Base-by-base conservation (phyloP, 2,329 filamentous ascomycete genomes). In the Macrophomina phaseolina region DNA sequence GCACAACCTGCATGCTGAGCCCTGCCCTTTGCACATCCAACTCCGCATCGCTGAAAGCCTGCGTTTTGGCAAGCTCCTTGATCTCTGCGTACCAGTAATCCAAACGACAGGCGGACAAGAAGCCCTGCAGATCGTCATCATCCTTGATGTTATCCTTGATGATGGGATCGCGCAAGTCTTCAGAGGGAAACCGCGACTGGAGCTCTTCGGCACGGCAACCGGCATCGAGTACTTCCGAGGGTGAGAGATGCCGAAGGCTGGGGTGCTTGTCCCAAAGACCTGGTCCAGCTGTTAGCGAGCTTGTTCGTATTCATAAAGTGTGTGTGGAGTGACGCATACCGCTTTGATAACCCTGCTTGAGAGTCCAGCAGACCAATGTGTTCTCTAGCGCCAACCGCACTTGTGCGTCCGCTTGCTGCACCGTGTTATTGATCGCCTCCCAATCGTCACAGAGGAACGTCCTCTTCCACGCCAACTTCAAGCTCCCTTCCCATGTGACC, bases 401-500 rank as follows among this genome's bases (percentile, higher is more conserved):
- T 69, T 91, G 85, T 3, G 82, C 80, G 73, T 97, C 93, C 66
- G 88, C 87, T 75, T 91, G 90, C 67, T 90, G 84, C 56, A 90
- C 87, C 0, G 91, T 94, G 70, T 92, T 88, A 74, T 95, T 94
- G 74, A 96, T 86, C 67, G 82, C 83, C 32, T 86, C 82, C 95
- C 95, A 99, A 75, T 97, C 88, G 76, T 97, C 94, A 60, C 89
- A 88, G 70, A 94, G 85, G 73, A 91, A 91, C 68, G 93, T 90
- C 64, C 95, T 88, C 74, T 95, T 90, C 95, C 95, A 99, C 69
- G 98, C 91, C n/a, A 88, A 78, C 68, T 82, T 83, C 61, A 87
- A 80, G 42, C 85, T 75, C 38, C 83, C 80, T 32, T 89, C 84
- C 69, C 74, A 74, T 28, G 73, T 73, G 16, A 72, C 74, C 45